Conservation (phyloP, 1,284 basidiomycete species). For the Exobasidium cylindrosporum region DNA sequence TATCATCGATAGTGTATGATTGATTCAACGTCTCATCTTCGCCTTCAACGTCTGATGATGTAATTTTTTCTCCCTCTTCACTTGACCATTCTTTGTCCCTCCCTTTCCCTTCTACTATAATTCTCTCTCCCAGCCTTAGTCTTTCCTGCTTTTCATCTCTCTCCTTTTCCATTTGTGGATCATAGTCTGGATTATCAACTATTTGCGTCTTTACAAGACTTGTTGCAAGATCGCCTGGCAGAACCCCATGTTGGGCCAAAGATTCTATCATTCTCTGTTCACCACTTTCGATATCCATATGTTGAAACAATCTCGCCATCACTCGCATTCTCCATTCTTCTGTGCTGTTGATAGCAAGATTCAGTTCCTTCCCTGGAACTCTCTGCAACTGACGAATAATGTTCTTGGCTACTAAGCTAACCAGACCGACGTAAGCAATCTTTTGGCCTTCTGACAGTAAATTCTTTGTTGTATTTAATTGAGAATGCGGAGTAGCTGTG, state of each 20-base stretch:
- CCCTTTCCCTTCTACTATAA: constrained; percentile 7
- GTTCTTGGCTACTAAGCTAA: constrained; percentile 44
- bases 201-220: constrained; percentile 51
- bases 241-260: constrained; percentile 48
- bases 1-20: neutral
- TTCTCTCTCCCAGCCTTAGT: constrained; percentile 11
- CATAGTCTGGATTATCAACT: constrained; percentile 51
- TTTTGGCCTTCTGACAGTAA: constrained; percentile 51
- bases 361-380: constrained; percentile 37
- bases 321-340: constrained; percentile 49
- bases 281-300: constrained; percentile 53
- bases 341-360: constrained; percentile 31
- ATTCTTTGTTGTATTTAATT: constrained; percentile 53
- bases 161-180: constrained; percentile 27
- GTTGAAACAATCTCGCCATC: constrained; percentile 53
- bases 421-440: constrained; percentile 53
- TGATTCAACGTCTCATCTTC: neutral
- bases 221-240: constrained; percentile 48
- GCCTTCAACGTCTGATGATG: neutral
- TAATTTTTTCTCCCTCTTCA: constrained; percentile 1
- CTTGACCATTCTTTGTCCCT: constrained; percentile 6
- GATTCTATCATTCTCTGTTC: constrained; percentile 55
- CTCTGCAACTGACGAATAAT: constrained; percentile 35
- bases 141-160: constrained; percentile 18
- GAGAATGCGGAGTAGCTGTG: constrained; percentile 47